A percentile compares a stretch with the other conserved stretches of the same genome.
Evolutionary conservation across 2,329 filamentous ascomycete genomes (phyloP).

Genomic region (Orbilia blumenaviensis): DNA sequence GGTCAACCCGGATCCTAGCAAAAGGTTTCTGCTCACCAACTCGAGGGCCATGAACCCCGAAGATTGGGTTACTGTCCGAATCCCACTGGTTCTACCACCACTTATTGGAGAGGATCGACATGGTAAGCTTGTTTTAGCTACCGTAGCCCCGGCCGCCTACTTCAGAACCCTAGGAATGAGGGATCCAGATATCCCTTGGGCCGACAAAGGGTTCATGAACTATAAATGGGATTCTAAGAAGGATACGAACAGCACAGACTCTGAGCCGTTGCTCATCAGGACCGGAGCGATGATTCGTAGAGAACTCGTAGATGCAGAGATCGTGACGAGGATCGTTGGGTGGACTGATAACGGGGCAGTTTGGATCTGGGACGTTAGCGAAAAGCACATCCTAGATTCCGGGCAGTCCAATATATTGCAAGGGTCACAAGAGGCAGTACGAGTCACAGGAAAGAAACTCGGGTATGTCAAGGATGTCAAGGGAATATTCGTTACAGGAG

Average conservation of each 20-base stretch:
- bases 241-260: background rate
- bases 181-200: slow-evolving; percentile 42
- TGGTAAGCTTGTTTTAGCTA: slow-evolving; percentile 21
- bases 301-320: slow-evolving; percentile 28
- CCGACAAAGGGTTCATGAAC: slow-evolving; percentile 25
- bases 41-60: slow-evolving; percentile 6
- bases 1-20: background rate
- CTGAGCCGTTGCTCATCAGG: slow-evolving; percentile 9
- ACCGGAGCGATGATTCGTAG: slow-evolving; percentile 27
- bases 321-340: slow-evolving; percentile 30
- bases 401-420: background rate
- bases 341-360: slow-evolving; percentile 29
- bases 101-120: background rate
- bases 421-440: background rate
- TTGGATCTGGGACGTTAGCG: slow-evolving; percentile 45
- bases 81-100: slow-evolving; percentile 25
- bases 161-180: slow-evolving; percentile 26
- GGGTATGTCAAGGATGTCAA: slow-evolving; percentile 40
- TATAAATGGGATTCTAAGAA: slow-evolving; percentile 9
- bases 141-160: slow-evolving; percentile 27
- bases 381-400: slow-evolving; percentile 36
- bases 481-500: slow-evolving; percentile 30
- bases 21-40: slow-evolving; percentile 26
- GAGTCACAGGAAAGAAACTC: slow-evolving; percentile 24
- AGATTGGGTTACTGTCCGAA: slow-evolving; percentile 12